Percentiles rank a stretch among this genome's conserved stretches.
Conservation (phyloP, 257 asterid species). For the Nicotiana knightiana region DNA sequence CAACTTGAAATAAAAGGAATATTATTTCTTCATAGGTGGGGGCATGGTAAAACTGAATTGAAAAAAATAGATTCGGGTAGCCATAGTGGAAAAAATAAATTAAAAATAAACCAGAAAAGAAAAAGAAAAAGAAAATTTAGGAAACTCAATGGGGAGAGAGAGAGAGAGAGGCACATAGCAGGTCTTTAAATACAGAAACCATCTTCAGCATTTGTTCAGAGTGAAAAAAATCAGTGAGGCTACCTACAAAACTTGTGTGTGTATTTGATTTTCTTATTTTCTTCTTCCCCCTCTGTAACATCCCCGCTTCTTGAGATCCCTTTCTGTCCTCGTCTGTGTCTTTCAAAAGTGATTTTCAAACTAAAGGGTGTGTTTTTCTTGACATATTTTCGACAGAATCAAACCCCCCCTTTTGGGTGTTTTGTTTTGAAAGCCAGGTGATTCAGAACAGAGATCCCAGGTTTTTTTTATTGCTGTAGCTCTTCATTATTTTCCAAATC, state of each 20-base stretch:
- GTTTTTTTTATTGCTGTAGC: slow-evolving; percentile 3
- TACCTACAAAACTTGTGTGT: slow-evolving; percentile 16
- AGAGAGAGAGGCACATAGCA: background rate
- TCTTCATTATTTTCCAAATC: background rate
- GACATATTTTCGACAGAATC: background rate
- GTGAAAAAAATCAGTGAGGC: slow-evolving; percentile 58
- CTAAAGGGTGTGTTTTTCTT: slow-evolving; percentile 38
- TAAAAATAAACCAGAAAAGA: background rate
- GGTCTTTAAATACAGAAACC: slow-evolving; percentile 40
- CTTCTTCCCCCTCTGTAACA: slow-evolving; percentile 31
- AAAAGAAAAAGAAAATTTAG: background rate
- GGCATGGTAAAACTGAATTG: background rate
- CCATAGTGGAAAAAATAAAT: background rate
- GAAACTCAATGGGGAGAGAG: slow-evolving; percentile 19
- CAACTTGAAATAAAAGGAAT: background rate
- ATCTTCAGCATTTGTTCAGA: slow-evolving; percentile 23
- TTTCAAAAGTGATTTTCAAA: slow-evolving; percentile 34
- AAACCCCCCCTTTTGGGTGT: slow-evolving; percentile 24
- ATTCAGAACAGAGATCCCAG: slow-evolving; percentile 74
- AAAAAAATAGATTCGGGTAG: background rate
- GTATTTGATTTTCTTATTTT: slow-evolving; percentile 20
- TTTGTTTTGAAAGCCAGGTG: slow-evolving; percentile 78
- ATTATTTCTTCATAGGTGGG: background rate
- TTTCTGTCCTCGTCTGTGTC: slow-evolving; percentile 89
- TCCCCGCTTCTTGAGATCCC: slow-evolving; percentile 94